Evolutionary conservation across 2,329 filamentous ascomycete genomes (phyloP).

Genomic region (Diaporthe australafricana): DNA sequence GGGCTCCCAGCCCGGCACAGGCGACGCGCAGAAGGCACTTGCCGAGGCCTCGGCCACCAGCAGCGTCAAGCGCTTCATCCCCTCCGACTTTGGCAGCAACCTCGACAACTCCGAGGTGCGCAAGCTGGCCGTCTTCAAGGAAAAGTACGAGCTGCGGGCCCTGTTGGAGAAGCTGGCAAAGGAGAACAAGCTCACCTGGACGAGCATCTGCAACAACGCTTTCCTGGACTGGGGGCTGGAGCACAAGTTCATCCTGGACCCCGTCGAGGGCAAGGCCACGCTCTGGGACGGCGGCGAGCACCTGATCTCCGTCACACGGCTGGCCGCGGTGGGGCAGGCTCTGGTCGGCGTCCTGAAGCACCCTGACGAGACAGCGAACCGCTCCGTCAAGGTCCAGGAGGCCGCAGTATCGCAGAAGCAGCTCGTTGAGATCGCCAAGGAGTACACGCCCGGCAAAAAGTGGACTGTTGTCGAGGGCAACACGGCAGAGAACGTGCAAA

Average conservation of each 20-base stretch:
- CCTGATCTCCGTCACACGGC: slow-evolving; percentile 59
- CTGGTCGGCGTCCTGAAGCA: slow-evolving; percentile 61
- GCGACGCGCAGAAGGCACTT: slow-evolving; percentile 59
- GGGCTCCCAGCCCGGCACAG: slow-evolving; percentile 37
- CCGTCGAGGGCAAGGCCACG: slow-evolving; percentile 52
- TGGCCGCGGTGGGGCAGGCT: slow-evolving; percentile 58
- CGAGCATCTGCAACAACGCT: slow-evolving; percentile 60
- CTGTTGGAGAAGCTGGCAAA: slow-evolving; percentile 54
- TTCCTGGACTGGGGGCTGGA: slow-evolving; percentile 70
- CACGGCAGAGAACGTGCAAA: slow-evolving; percentile 8
- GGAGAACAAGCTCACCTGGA: slow-evolving; percentile 63
- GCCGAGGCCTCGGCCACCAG: slow-evolving; percentile 69
- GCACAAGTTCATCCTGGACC: slow-evolving; percentile 57
- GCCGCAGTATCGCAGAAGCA: slow-evolving; percentile 26
- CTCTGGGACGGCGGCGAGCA: slow-evolving; percentile 63
- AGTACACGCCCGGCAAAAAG: slow-evolving; percentile 18
- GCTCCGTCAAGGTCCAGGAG: slow-evolving; percentile 58
- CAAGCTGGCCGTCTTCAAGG: slow-evolving; percentile 61
- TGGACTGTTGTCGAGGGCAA: slow-evolving; percentile 21
- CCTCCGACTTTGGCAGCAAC: slow-evolving; percentile 65
- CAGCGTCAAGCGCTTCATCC: slow-evolving; percentile 70
- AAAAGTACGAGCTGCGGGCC: slow-evolving; percentile 59
- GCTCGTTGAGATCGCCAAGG: slow-evolving; percentile 29
- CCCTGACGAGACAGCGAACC: slow-evolving; percentile 65
- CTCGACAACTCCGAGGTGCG: slow-evolving; percentile 51